Conservation (phyloP, 75 land plant genomes). For the Isoetes taiwanensis region DNA sequence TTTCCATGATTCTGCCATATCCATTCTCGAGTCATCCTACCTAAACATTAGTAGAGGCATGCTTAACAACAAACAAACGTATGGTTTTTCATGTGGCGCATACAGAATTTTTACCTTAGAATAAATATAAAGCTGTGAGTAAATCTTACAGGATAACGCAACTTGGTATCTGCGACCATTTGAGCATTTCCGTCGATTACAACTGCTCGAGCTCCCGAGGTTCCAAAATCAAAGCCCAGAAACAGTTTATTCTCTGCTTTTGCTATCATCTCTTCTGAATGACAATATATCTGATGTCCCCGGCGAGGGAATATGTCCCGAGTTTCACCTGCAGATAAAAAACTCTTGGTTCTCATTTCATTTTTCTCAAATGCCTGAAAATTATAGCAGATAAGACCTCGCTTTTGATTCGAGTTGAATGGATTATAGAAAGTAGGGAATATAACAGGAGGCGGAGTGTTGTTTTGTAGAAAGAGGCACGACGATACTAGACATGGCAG, state of each 20-base stretch:
- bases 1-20: constrained; percentile 40
- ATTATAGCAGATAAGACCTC: too few species aligned
- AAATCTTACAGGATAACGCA: constrained; percentile 23
- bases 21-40: constrained; percentile 24
- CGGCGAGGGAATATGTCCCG: too few species aligned
- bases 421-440: too few species aligned
- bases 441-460: too few species aligned
- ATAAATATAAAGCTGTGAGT: background rate
- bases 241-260: constrained; percentile 20
- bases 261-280: background rate
- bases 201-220: constrained; percentile 51
- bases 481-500: too few species aligned
- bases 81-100: background rate
- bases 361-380: too few species aligned
- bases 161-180: constrained; percentile 35
- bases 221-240: constrained; percentile 61
- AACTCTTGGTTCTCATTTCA: too few species aligned
- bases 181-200: constrained; percentile 32
- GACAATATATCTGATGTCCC: too few species aligned
- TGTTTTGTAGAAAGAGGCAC: too few species aligned
- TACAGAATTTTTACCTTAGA: too few species aligned
- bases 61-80: background rate
- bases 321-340: too few species aligned
- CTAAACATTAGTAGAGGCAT: constrained; percentile 22
- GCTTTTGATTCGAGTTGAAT: too few species aligned